These are phyloP conservation scores for Danielia reshetovae DNA, from an alignment of 805 yeast genomes.

Conservation along the genomic window DNA sequence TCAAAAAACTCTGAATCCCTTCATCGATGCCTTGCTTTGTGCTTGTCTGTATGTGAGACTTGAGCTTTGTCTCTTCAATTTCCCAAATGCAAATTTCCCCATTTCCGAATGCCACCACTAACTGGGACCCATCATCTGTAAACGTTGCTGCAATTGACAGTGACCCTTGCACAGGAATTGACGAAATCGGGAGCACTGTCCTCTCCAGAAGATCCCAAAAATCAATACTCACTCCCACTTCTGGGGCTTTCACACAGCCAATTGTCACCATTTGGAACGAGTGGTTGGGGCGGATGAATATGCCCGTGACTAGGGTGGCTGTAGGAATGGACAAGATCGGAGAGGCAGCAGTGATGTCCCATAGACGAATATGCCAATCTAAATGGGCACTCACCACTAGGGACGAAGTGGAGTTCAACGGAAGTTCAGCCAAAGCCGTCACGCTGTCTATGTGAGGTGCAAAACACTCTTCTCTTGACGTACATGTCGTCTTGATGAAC, in stretches of 20 bases:
- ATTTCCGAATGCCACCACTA: conserved; percentile 11
- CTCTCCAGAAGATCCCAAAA: conserved; percentile 15
- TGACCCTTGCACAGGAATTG: conserved; percentile 6
- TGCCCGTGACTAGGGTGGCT: conserved; percentile 7
- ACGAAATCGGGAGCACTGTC: conserved; percentile 8
- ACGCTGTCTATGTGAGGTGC: not conserved
- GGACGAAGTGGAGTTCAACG: conserved; percentile 3
- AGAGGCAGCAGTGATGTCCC: conserved; percentile 7
- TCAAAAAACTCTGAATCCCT: not conserved
- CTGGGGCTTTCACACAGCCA: conserved; percentile 11
- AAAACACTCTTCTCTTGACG: conserved; percentile 5
- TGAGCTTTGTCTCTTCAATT: conserved; percentile 11
- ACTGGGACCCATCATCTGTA: conserved; percentile 8
- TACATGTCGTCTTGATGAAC: no score
- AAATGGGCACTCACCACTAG: conserved; percentile 12
- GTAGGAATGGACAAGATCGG: conserved; percentile 11
- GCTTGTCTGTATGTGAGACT: not conserved
- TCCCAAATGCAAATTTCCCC: conserved; percentile 11
- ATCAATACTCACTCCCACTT: conserved; percentile 10
- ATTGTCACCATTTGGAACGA: conserved; percentile 11
- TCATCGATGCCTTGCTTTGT: not conserved
- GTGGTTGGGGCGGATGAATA: conserved; percentile 11
- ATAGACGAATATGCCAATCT: conserved; percentile 13
- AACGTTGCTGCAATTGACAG: conserved; percentile 8
- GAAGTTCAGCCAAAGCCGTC: conserved; percentile 7